Percentiles rank a stretch among this genome's conserved stretches.
Evolutionary conservation across 768 basidiomycete genomes (phyloP).

Genomic region (Boletus fagicola): DNA sequence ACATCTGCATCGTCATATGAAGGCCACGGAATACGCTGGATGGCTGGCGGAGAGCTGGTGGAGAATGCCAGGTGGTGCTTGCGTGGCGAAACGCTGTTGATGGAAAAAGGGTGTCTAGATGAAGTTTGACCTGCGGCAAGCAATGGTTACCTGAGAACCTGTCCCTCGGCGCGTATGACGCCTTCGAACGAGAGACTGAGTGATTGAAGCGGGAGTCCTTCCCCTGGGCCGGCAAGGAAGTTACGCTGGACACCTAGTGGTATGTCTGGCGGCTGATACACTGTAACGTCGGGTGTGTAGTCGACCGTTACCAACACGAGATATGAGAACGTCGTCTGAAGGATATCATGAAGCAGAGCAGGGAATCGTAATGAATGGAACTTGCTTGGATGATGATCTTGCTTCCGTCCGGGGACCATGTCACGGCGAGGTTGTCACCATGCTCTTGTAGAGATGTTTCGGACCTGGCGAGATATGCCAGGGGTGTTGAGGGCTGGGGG

Average conservation of each 20-base stretch:
- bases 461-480: constrained; percentile 75
- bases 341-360: neutral
- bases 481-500: constrained; percentile 62
- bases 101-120: constrained; percentile 1
- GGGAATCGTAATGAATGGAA: constrained; percentile 5
- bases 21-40: constrained; percentile 88
- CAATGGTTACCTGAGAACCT: constrained; percentile 56
- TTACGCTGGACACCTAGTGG: constrained; percentile 53
- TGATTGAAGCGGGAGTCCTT: constrained; percentile 67
- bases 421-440: constrained; percentile 70
- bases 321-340: constrained; percentile 76
- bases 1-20: constrained; percentile 42
- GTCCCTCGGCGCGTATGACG: constrained; percentile 75
- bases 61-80: constrained; percentile 70
- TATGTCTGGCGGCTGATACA: constrained; percentile 53
- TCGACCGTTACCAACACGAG: constrained; percentile 73
- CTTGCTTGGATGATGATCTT: constrained; percentile 78
- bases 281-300: constrained; percentile 51
- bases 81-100: constrained; percentile 68
- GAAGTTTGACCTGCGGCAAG: constrained; percentile 1
- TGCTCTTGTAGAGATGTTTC: constrained; percentile 75
- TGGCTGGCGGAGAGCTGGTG: constrained; percentile 67
- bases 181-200: constrained; percentile 74
- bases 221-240: constrained; percentile 80
- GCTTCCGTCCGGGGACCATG: constrained; percentile 83